Evolutionary conservation across 2,329 filamentous ascomycete species (phyloP).

Genomic region (Cylindrodendrum hubeiense): DNA sequence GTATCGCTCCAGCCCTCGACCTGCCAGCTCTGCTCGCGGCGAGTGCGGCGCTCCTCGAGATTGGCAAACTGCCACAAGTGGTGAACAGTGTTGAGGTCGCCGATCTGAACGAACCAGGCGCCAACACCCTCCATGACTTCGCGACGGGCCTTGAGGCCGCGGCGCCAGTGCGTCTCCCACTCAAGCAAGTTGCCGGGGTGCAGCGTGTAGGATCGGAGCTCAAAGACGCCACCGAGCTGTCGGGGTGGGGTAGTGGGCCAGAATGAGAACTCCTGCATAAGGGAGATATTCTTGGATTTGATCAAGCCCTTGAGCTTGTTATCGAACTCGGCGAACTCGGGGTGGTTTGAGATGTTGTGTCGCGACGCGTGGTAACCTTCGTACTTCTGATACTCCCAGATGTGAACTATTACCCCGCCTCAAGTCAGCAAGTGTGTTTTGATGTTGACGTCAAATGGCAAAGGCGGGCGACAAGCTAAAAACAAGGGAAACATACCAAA

Average conservation of each 20-base stretch:
- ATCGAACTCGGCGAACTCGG: conserved; percentile 88
- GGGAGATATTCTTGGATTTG: conserved; percentile 83
- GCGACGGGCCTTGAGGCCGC: conserved; percentile 87
- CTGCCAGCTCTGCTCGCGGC: conserved; percentile 94
- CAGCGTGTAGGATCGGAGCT: conserved; percentile 95
- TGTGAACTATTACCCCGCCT: conserved; percentile 77
- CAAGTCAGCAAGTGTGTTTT: conserved; percentile 24
- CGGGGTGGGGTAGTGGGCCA: conserved; percentile 96
- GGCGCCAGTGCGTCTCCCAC: conserved; percentile 99
- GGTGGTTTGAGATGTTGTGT: conserved; percentile 84
- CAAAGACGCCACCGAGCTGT: conserved; percentile 91
- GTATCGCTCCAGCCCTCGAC: conserved; percentile 97
- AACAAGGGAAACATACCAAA: conserved; percentile 74
- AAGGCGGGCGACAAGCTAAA: background rate
- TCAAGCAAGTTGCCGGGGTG: conserved; percentile 96
- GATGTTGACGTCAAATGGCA: background rate
- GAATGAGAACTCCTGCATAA: conserved; percentile 99
- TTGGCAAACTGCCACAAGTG: conserved; percentile 99
- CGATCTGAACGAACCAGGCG: conserved; percentile 99
- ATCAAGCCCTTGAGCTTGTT: conserved; percentile 88
- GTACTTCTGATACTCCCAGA: conserved; percentile 99
- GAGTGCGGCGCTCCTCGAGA: conserved; percentile 89
- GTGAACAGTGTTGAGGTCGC: conserved; percentile 96
- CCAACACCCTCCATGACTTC: conserved; percentile 99
- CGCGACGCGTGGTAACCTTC: conserved; percentile 94